Conservation (phyloP, 345 rosid genomes). For the Linum lewisii region DNA sequence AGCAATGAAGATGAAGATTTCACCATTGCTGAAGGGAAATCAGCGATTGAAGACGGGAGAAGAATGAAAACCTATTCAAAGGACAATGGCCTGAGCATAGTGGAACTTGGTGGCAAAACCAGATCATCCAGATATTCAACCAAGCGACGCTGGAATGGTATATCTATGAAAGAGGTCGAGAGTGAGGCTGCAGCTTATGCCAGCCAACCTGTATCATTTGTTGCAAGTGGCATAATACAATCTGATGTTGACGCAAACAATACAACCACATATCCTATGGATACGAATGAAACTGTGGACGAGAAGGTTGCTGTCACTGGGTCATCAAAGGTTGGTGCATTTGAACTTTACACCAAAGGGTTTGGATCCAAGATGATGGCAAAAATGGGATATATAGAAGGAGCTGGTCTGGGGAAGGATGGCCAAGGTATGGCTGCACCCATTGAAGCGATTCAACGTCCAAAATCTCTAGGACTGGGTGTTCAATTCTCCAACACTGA, state of each 20-base stretch:
- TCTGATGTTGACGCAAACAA: conserved; percentile 35
- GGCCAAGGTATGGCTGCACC: conserved; percentile 73
- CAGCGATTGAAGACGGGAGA: conserved; percentile 23
- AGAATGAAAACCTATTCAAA: conserved; percentile 23
- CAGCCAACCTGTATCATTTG: conserved; percentile 69
- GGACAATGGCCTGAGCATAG: conserved; percentile 9
- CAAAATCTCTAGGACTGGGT: conserved; percentile 71
- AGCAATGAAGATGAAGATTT: conserved; percentile 52
- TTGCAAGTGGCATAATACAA: conserved; percentile 55
- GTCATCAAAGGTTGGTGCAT: conserved; percentile 46
- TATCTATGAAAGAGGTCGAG: conserved; percentile 21
- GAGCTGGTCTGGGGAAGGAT: conserved; percentile 79
- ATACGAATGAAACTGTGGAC: conserved; percentile 10
- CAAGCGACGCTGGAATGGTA: not conserved
- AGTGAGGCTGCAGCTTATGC: conserved; percentile 39
- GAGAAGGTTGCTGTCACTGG: conserved; percentile 15
- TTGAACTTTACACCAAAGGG: conserved; percentile 84
- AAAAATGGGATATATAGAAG: conserved; percentile 69
- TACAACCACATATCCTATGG: conserved; percentile 17
- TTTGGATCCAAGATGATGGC: conserved; percentile 45
- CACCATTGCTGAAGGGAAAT: conserved; percentile 39
- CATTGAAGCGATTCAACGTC: conserved; percentile 66
- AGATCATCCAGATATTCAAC: conserved; percentile 25
- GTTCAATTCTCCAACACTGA: conserved; percentile 28
- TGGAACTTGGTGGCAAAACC: conserved; percentile 17